Evolutionary conservation across 306 rosid genomes (phyloP).

Genomic region (Acacia crassicarpa): DNA sequence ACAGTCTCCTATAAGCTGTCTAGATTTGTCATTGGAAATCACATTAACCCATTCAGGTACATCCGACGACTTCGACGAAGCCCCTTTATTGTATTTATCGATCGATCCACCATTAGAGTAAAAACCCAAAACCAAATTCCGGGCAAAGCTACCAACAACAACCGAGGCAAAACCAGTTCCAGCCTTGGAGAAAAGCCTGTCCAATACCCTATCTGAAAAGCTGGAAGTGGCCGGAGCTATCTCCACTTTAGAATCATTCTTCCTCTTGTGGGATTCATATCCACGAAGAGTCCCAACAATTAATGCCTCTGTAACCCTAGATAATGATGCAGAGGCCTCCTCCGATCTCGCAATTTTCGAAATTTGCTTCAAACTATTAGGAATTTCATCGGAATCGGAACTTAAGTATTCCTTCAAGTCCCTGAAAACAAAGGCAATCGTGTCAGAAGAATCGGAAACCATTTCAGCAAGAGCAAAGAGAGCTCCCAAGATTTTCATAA

Average conservation of each 20-base stretch:
- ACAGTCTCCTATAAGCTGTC: constrained; percentile 55
- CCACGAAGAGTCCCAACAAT: constrained; percentile 64
- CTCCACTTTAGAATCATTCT: constrained; percentile 23
- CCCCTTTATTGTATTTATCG: constrained; percentile 2
- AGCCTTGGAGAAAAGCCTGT: constrained; percentile 61
- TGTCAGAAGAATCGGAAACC: constrained; percentile 68
- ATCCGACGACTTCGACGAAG: constrained; percentile 37
- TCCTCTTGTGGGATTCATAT: constrained; percentile 29
- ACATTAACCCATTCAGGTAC: constrained; percentile 57
- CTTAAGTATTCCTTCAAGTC: constrained; percentile 66
- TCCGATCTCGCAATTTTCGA: constrained; percentile 68
- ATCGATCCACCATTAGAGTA: constrained; percentile 29
- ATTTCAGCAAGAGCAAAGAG: constrained; percentile 59
- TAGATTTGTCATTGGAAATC: constrained; percentile 53
- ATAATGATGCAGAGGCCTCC: constrained; percentile 54
- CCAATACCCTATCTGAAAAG: constrained; percentile 52
- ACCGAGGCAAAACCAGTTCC: constrained; percentile 85
- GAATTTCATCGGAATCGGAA: constrained; percentile 80
- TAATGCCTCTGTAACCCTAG: constrained; percentile 57
- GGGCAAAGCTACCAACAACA: constrained; percentile 94
- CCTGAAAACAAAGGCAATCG: constrained; percentile 51
- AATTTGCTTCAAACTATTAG: constrained; percentile 73
- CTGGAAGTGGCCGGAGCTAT: constrained; percentile 25
- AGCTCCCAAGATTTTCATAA: constrained; percentile 57
- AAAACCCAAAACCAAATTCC: constrained; percentile 75